Conservation (phyloP, 2,329 filamentous ascomycete species). For the Aureobasidium subglaciale region DNA sequence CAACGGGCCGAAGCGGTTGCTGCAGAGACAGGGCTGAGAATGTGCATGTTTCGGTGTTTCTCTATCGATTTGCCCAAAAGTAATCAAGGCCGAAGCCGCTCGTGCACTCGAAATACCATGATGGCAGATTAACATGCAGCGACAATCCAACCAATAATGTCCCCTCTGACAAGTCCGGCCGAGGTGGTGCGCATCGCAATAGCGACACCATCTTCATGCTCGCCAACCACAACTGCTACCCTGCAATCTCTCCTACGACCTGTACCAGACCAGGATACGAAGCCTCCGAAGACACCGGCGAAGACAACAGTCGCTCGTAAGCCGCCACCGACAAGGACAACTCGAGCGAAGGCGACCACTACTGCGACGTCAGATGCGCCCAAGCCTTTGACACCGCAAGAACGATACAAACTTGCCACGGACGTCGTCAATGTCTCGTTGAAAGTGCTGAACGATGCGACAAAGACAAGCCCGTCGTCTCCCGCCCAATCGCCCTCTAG, state of each 20-base stretch:
- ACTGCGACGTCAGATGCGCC: conserved; percentile 20
- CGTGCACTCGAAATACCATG: neutral
- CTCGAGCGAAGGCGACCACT: neutral
- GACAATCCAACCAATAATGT: neutral
- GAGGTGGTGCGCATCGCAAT: conserved; percentile 9
- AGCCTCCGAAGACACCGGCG: neutral
- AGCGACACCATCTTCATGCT: neutral
- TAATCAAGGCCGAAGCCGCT: neutral
- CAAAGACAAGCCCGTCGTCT: conserved; percentile 37
- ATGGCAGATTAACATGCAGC: conserved; percentile 8
- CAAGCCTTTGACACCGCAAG: conserved; percentile 44
- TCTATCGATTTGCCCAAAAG: neutral
- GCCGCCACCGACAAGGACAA: neutral
- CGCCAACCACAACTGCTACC: neutral
- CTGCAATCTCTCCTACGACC: neutral
- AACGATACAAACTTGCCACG: conserved; percentile 62
- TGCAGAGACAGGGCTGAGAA: neutral
- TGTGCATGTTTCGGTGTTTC: conserved; percentile 13
- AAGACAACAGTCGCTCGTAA: neutral
- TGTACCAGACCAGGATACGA: neutral
- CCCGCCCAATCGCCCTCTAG: neutral
- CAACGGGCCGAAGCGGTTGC: conserved; percentile 8
- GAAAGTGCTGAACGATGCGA: conserved; percentile 60
- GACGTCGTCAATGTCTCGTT: conserved; percentile 65
- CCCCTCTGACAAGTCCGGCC: neutral